A percentile compares a stretch with the other conserved stretches of the same genome.
Conservation (phyloP, 2,329 filamentous ascomycete species). For the Macrophomina phaseolina region DNA sequence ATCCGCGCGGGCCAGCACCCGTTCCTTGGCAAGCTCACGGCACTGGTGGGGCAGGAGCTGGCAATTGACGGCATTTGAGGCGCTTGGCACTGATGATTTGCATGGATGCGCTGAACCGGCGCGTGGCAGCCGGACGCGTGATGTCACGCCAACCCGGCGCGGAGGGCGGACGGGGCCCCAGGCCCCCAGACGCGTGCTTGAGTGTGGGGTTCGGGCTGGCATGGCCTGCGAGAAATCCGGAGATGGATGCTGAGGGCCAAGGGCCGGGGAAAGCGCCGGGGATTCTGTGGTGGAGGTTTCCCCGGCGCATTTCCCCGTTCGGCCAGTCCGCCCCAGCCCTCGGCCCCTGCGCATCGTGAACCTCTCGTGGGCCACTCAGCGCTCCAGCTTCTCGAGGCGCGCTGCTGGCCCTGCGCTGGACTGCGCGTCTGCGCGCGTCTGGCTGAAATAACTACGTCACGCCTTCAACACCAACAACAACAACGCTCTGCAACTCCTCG, state of each 20-base stretch:
- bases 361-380: neutral
- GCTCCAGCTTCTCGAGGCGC: neutral
- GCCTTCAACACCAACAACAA: neutral
- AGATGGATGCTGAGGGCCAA: neutral
- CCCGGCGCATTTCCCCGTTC: slow-evolving; percentile 19
- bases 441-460: slow-evolving; percentile 22
- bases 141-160: neutral
- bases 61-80: slow-evolving; percentile 15
- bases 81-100: neutral
- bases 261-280: neutral
- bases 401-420: neutral
- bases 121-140: neutral
- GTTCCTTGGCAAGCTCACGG: slow-evolving; percentile 15
- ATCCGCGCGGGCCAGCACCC: slow-evolving; percentile 23
- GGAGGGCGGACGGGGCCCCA: slow-evolving; percentile 3
- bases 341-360: slow-evolving; percentile 22
- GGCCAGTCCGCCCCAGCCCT: slow-evolving; percentile 3
- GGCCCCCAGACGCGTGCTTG: neutral
- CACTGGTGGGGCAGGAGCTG: slow-evolving; percentile 18
- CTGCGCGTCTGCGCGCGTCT: slow-evolving; percentile 14
- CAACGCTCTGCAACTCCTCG: neutral
- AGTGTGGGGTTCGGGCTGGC: slow-evolving; percentile 1
- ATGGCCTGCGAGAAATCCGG: neutral
- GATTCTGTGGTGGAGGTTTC: neutral
- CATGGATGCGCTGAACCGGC: neutral